These are phyloP conservation scores for Leccinum aurantiacum DNA, from an alignment of 768 basidiomycete genomes.

Conservation along the genomic window DNA sequence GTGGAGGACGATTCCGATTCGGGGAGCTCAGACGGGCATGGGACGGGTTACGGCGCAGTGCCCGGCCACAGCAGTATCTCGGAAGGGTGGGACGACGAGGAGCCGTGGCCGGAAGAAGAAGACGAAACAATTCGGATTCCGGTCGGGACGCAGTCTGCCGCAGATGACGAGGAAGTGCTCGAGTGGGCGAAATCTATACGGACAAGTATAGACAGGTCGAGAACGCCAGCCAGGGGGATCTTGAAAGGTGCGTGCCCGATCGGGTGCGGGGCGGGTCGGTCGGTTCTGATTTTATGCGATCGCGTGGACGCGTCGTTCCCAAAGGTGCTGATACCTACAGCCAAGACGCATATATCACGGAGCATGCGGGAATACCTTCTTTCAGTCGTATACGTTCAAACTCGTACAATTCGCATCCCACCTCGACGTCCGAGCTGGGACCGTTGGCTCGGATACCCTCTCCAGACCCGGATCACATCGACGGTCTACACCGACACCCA, in stretches of 20 bases:
- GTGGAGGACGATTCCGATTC: conserved; percentile 73
- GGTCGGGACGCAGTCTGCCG: conserved; percentile 5
- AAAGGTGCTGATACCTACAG: conserved; percentile 69
- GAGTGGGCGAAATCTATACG: conserved; percentile 79
- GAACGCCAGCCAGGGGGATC: conserved; percentile 77
- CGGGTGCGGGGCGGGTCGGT: neutral
- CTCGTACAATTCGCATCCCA: conserved; percentile 65
- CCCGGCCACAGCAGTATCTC: conserved; percentile 44
- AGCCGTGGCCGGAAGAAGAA: conserved; percentile 70
- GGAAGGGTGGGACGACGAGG: conserved; percentile 78
- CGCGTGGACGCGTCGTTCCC: neutral
- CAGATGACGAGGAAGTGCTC: conserved; percentile 59
- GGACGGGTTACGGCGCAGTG: conserved; percentile 33
- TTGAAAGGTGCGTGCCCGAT: conserved; percentile 57
- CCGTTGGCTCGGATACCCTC: conserved; percentile 81
- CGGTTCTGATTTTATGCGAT: conserved; percentile 3
- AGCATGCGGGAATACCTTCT: conserved; percentile 38
- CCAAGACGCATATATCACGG: conserved; percentile 56
- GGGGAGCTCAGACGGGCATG: conserved; percentile 52
- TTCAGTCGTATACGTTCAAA: conserved; percentile 71
- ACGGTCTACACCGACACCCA: conserved; percentile 74
- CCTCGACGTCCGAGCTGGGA: conserved; percentile 54
- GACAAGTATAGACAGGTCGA: conserved; percentile 65
- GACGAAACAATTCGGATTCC: conserved; percentile 69
- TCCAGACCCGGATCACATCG: conserved; percentile 83